Conservation (phyloP, 345 rosid species). For the Cochlearia excelsa region DNA sequence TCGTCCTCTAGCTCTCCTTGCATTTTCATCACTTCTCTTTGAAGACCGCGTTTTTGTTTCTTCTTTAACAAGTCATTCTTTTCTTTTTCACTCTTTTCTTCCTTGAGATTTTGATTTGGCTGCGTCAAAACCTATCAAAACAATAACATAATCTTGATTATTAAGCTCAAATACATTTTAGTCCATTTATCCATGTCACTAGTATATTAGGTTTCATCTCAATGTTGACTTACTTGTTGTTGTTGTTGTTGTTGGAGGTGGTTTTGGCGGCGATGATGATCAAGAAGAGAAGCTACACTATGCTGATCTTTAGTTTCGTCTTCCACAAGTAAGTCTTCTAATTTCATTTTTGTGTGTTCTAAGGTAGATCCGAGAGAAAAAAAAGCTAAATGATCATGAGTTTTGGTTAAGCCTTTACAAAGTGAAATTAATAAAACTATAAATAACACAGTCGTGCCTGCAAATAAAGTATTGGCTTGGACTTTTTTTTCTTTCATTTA, state of each 20-base stretch:
- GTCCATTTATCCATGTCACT: neutral
- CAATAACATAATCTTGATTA: neutral
- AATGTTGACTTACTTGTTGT: constrained; percentile 21
- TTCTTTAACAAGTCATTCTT: constrained; percentile 48
- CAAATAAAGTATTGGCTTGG: constrained; percentile 17
- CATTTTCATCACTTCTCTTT: constrained; percentile 46
- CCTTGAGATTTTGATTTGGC: constrained; percentile 18
- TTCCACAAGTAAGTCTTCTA: constrained; percentile 70
- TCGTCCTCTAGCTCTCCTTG: constrained; percentile 61
- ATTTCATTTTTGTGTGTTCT: constrained; percentile 53
- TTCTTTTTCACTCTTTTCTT: constrained; percentile 33
- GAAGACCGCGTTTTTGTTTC: constrained; percentile 41
- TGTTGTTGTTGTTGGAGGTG: constrained; percentile 15
- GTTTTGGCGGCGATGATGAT: constrained; percentile 31
- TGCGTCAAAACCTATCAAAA: neutral
- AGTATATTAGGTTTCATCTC: neutral
- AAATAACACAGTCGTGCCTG: constrained; percentile 28
- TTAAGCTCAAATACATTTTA: neutral
- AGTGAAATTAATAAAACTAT: neutral
- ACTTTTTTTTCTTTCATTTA: neutral
- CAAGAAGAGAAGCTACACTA: constrained; percentile 28
- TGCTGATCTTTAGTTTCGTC: constrained; percentile 42
- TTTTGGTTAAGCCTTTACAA: constrained; percentile 10
- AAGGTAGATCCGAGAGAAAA: neutral
- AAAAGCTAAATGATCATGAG: constrained; percentile 4